Evolutionary conservation across 257 asterid species (phyloP), one percentile per base, ranked within the genome.

Genomic region (Asclepias syriaca): DNA sequence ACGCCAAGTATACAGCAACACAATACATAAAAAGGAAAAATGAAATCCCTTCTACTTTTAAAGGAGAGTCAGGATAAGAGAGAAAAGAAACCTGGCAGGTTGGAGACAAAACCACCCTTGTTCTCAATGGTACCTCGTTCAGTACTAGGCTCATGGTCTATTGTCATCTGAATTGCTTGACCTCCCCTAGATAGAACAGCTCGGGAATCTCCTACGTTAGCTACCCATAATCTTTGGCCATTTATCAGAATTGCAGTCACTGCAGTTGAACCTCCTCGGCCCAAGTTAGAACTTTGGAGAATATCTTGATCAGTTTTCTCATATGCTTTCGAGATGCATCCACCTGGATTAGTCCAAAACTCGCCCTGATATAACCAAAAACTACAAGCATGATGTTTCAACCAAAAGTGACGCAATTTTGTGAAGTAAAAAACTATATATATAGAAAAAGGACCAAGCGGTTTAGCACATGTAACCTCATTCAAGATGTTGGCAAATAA

Each of bases 151-250:
- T 83, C 87, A 70, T 83, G 87, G 58, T 83, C 87, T 27, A 71
- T 77, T 15, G 87, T 83, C 84, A 83, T 74, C 76, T 80, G 87
- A 39, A 77, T 68, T 11, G 81, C 87, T 65, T 75, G 79, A 69
- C 84, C 87, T 58, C 77, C 83, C 64, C 79, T 78, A 59, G 85
- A 80, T 18, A 83, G 79, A 72, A 83, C 77, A 70, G 87, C 87
- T 22, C 87, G 85, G 39, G 87, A 83, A 77, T 83, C 87, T 65
- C 87, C 87, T 70, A 83, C 77, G 61, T 83, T 83, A 59, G 85
- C 87, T 63, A 83, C 79, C 84, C 84, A 83, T 50, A 80, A 66
- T 68, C 81, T 75, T 69, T 4, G 77, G 34, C 83, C 81, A 72
- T 83, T 70, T 40, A 83, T 66, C 24, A 83, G 77, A 72, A 83